Evolutionary conservation across 192 early-diverging fungal genomes (phyloP).

Genomic region (Radiomyces spectabilis): DNA sequence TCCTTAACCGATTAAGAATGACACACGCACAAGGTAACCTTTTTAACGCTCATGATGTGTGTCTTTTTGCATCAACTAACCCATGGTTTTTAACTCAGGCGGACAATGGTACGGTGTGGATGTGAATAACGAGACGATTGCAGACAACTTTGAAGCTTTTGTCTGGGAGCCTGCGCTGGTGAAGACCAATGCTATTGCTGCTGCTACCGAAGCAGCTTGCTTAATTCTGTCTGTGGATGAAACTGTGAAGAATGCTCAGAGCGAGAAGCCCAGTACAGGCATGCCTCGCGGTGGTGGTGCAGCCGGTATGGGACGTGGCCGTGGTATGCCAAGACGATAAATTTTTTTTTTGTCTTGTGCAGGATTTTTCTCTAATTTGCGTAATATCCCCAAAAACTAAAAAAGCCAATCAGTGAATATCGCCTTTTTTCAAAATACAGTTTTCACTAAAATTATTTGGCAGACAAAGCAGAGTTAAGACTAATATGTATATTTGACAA

Average conservation of each 20-base stretch:
- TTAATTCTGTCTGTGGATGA: constrained; percentile 96
- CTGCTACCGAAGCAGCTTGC: constrained; percentile 93
- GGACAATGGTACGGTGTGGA: constrained; percentile 91
- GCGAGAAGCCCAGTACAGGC: constrained; percentile 65
- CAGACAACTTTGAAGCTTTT: constrained; percentile 87
- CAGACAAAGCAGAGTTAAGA: too few species aligned
- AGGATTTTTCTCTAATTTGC: too few species aligned
- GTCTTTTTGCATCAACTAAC: background rate
- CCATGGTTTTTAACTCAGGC: constrained; percentile 23
- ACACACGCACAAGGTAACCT: constrained; percentile 69
- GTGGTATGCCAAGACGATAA: constrained; percentile 58
- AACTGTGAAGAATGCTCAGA: constrained; percentile 88
- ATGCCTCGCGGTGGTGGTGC: constrained; percentile 42
- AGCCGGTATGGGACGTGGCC: constrained; percentile 52
- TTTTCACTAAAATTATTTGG: too few species aligned
- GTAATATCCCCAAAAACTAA: too few species aligned
- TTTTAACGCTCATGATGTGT: background rate
- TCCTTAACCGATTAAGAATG: constrained; percentile 93
- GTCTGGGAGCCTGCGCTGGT: constrained; percentile 99
- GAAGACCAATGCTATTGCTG: constrained; percentile 93
- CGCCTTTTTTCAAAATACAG: too few species aligned
- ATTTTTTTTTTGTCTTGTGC: too few species aligned
- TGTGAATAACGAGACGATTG: constrained; percentile 77
- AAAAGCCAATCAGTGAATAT: too few species aligned
- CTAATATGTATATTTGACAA: too few species aligned